Percentiles rank a stretch among this genome's conserved stretches.
phyloP scores from a whole-genome alignment of 2,329 filamentous ascomycete species.

The Lecanosticta acicola region DNA sequence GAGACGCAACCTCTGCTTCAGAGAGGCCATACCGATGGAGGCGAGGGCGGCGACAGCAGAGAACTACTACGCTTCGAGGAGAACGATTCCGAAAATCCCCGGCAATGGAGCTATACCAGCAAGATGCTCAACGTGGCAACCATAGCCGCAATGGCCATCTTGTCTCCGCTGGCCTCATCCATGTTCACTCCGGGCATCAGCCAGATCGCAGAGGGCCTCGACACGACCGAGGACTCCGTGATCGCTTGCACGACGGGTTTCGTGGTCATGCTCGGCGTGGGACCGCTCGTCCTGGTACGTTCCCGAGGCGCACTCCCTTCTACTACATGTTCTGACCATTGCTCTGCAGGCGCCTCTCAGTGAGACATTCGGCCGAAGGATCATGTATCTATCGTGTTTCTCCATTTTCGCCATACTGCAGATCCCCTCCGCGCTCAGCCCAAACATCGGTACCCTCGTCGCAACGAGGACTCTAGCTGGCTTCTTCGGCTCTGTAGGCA shows the following conservation, averaged over 20 bases:
- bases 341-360: conserved; percentile 35
- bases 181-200: conserved; percentile 50
- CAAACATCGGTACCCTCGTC: conserved; percentile 44
- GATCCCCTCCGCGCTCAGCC: conserved; percentile 44
- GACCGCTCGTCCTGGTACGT: conserved; percentile 41
- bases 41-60: conserved; percentile 31
- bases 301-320: background rate
- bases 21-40: conserved; percentile 30
- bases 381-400: conserved; percentile 43
- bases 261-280: conserved; percentile 46
- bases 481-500: conserved; percentile 48
- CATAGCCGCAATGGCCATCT: conserved; percentile 47
- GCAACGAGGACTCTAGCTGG: conserved; percentile 42
- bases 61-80: conserved; percentile 31
- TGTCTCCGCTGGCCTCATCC: conserved; percentile 44
- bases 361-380: conserved; percentile 44
- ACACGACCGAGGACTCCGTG: conserved; percentile 38
- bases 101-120: conserved; percentile 40
- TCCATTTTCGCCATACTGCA: conserved; percentile 43
- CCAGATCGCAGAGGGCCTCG: conserved; percentile 45
- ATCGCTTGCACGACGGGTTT: conserved; percentile 49
- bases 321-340: background rate
- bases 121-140: conserved; percentile 48
- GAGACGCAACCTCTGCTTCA: conserved; percentile 39
- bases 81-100: conserved; percentile 41